A percentile compares a stretch with the other conserved stretches of the same genome.
phyloP scores from a whole-genome alignment of 352 stramenopile genomes.

The Globisporangium iwayamae region DNA sequence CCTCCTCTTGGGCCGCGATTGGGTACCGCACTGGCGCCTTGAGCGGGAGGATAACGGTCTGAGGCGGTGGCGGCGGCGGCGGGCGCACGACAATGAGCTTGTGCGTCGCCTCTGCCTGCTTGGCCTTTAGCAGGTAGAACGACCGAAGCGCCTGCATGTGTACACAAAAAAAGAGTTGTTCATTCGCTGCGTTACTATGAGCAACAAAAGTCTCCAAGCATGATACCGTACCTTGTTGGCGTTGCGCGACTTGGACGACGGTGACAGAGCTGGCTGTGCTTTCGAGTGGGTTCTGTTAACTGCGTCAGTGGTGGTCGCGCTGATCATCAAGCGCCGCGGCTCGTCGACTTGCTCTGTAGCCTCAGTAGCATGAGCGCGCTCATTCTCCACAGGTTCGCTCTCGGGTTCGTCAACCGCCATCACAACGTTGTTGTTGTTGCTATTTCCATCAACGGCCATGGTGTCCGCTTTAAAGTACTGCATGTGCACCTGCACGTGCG shows the following conservation, averaged over 20 bases:
- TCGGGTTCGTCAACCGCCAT: neutral
- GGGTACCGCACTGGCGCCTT: constrained; percentile 25
- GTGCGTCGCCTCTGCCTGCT: constrained; percentile 44
- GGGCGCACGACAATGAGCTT: constrained; percentile 29
- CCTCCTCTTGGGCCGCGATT: constrained; percentile 16
- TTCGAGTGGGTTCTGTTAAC: neutral
- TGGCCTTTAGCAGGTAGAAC: constrained; percentile 53
- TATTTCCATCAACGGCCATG: neutral
- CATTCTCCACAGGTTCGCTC: neutral
- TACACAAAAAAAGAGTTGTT: too few relatives aligned
- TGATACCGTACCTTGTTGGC: constrained; percentile 28
- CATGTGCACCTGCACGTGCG: constrained; percentile 8
- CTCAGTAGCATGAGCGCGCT: neutral
- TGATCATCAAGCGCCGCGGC: too few relatives aligned
- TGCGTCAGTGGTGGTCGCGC: neutral
- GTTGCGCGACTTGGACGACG: constrained; percentile 21
- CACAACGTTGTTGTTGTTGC: neutral
- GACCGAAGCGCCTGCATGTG: constrained; percentile 26
- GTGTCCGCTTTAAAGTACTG: constrained; percentile 4
- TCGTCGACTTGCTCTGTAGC: too few relatives aligned
- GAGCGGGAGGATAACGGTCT: constrained; percentile 23
- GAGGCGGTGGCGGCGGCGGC: neutral
- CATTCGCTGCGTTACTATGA: too few relatives aligned
- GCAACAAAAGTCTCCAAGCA: constrained; percentile 12
- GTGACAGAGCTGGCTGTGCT: neutral